phyloP scores from a whole-genome alignment of 2,329 filamentous ascomycete genomes.

The Scedosporium aurantiacum region DNA sequence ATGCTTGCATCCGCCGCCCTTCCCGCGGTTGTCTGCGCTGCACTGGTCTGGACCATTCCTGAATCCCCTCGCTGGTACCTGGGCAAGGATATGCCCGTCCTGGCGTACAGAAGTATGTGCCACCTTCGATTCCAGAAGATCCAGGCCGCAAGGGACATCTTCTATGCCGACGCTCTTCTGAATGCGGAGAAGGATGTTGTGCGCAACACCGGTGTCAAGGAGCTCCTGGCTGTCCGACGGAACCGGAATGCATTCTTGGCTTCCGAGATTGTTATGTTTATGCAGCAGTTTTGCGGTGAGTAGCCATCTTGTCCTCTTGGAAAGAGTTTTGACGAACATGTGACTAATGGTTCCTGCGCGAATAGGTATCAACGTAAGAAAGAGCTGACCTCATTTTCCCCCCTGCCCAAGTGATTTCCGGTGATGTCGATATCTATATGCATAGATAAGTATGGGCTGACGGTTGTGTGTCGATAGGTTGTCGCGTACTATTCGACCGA shows the following conservation, averaged over 20 bases:
- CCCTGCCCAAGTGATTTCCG: background rate
- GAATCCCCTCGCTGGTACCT: conserved; percentile 42
- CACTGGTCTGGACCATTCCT: conserved; percentile 37
- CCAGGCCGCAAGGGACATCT: conserved; percentile 44
- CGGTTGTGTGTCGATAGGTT: conserved; percentile 3
- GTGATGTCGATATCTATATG: background rate
- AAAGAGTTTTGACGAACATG: background rate
- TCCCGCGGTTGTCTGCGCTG: conserved; percentile 45
- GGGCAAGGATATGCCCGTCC: conserved; percentile 30
- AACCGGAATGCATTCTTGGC: conserved; percentile 51
- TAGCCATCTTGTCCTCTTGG: background rate
- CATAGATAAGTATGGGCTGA: too few species aligned
- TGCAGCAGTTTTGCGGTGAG: conserved; percentile 44
- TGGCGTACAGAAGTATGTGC: conserved; percentile 36
- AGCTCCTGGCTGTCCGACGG: conserved; percentile 48
- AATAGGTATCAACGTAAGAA: conserved; percentile 6
- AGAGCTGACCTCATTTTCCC: background rate
- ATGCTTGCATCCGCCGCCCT: conserved; percentile 60
- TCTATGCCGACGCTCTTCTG: conserved; percentile 46
- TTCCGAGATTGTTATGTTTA: conserved; percentile 52
- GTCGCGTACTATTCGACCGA: conserved; percentile 47
- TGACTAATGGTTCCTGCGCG: background rate
- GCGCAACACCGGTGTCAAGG: conserved; percentile 33
- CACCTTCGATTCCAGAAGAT: conserved; percentile 37
- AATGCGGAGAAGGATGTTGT: conserved; percentile 37